Conservation (phyloP, 495 filamentous ascomycete species). For the Tuber melanosporum region DNA sequence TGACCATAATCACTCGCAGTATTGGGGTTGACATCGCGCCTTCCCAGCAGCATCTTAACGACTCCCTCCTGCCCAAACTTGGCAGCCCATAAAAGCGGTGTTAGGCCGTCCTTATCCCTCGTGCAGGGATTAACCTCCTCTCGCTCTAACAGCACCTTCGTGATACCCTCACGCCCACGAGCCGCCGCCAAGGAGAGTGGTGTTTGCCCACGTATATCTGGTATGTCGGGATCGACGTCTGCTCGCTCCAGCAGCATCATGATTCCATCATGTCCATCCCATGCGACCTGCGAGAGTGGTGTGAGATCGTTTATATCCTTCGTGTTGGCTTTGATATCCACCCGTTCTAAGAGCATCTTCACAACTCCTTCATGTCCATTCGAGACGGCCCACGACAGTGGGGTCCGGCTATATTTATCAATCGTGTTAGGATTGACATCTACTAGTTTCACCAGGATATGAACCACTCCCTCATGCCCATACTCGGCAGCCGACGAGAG, state of each 20-base stretch:
- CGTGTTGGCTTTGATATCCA: background rate
- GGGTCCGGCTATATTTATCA: background rate
- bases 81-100: background rate
- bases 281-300: background rate
- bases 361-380: background rate
- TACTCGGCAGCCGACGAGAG: too few relatives aligned
- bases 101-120: background rate
- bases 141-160: background rate
- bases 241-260: background rate
- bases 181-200: background rate
- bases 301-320: background rate
- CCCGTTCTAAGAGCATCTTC: background rate
- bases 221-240: background rate
- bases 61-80: too few relatives aligned
- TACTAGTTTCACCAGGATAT: background rate
- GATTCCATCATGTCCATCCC: background rate
- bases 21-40: too few relatives aligned
- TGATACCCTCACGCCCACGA: background rate
- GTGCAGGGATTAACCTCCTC: background rate
- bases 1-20: too few relatives aligned
- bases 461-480: background rate
- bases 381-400: background rate
- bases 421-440: background rate
- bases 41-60: too few relatives aligned
- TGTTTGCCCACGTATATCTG: background rate